Conservation (phyloP, 2,329 filamentous ascomycete genomes). For the Trichoderma koningiopsis region DNA sequence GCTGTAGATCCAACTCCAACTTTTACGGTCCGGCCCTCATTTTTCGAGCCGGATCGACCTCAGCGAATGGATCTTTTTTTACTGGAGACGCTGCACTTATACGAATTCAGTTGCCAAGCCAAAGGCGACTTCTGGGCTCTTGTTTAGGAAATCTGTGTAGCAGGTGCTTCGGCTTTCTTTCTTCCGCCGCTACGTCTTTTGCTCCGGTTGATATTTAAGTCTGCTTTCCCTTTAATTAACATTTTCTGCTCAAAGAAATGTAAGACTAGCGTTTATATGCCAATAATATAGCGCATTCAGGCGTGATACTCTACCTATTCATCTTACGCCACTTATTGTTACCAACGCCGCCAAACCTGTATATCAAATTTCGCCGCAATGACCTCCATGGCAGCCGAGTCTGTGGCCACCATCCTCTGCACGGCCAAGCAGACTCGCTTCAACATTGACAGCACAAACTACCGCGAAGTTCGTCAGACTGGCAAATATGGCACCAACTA, state of each 20-base stretch:
- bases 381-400: slow-evolving; percentile 54
- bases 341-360: background rate
- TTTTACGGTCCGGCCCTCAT: background rate
- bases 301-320: background rate
- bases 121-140: background rate
- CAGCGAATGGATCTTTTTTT: background rate
- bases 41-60: background rate
- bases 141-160: background rate
- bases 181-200: background rate
- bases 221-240: background rate
- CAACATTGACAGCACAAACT: slow-evolving; percentile 58
- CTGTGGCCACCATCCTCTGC: slow-evolving; percentile 58
- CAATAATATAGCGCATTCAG: background rate
- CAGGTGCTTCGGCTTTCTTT: background rate
- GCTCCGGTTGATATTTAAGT: background rate
- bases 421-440: slow-evolving; percentile 70
- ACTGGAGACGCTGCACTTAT: background rate
- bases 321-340: background rate
- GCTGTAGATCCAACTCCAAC: background rate
- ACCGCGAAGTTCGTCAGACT: slow-evolving; percentile 53
- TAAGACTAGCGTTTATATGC: background rate
- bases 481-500: background rate
- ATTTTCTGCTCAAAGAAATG: background rate
- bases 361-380: slow-evolving; percentile 34
- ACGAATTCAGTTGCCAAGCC: background rate